These are phyloP conservation scores for Paracoccidioides brasiliensis DNA, from an alignment of 2,329 filamentous ascomycete species.

Conservation along the genomic window DNA sequence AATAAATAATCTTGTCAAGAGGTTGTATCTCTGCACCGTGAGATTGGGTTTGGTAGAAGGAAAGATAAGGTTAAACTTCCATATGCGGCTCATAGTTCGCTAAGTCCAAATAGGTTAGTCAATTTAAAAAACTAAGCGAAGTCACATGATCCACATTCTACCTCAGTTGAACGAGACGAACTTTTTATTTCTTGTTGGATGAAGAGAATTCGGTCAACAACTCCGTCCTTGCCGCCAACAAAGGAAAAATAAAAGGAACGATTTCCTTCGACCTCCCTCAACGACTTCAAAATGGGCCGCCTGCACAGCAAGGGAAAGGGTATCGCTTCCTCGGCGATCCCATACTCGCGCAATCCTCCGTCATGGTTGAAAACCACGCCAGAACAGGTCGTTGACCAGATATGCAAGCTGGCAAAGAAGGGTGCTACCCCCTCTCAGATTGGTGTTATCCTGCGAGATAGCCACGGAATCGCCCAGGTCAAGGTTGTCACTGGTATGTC, in stretches of 20 bases:
- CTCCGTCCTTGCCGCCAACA: neutral
- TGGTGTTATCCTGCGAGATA: constrained; percentile 95
- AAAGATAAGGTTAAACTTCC: neutral
- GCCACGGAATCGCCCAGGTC: constrained; percentile 95
- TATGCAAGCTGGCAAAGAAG: constrained; percentile 98
- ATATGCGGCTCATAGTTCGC: no score
- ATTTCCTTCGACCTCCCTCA: constrained; percentile 6
- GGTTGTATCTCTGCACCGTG: no score
- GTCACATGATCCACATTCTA: constrained; percentile 8
- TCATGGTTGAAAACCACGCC: constrained; percentile 98
- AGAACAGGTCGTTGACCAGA: constrained; percentile 97
- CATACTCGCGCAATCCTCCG: constrained; percentile 86
- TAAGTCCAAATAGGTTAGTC: no score
- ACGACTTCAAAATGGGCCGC: constrained; percentile 58
- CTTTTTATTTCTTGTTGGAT: neutral
- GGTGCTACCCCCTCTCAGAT: constrained; percentile 98
- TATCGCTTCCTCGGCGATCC: constrained; percentile 88
- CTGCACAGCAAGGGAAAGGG: constrained; percentile 99
- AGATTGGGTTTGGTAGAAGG: no score
- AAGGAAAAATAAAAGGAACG: neutral
- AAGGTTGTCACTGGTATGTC: constrained; percentile 85
- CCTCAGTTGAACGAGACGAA: neutral
- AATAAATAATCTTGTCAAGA: no score
- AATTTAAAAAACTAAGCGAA: neutral
- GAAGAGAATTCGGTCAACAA: neutral